These are phyloP conservation scores for Collybia sp. DNA, from an alignment of 768 basidiomycete genomes.

Conservation along the genomic window DNA sequence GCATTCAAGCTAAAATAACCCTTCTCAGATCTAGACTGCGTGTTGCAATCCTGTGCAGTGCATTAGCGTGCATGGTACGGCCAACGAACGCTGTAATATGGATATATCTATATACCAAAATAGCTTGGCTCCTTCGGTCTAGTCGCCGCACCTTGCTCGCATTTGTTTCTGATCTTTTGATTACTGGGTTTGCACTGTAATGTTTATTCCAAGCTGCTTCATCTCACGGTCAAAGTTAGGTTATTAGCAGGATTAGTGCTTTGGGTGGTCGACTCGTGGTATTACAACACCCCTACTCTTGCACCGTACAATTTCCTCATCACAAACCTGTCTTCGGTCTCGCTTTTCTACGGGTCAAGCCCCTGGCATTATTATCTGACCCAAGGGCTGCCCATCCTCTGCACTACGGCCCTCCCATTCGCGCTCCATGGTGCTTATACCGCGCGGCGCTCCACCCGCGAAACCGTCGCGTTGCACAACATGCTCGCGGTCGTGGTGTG, in stretches of 20 bases:
- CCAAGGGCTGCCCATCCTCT: constrained; percentile 83
- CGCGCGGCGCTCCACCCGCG: constrained; percentile 15
- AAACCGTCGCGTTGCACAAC: constrained; percentile 26
- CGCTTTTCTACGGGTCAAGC: constrained; percentile 87
- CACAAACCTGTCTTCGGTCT: constrained; percentile 81
- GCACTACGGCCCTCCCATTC: constrained; percentile 71
- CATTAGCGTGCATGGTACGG: constrained; percentile 76
- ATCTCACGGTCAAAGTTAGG: constrained; percentile 13
- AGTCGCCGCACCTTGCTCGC: constrained; percentile 21
- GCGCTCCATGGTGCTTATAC: constrained; percentile 54
- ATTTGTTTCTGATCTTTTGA: constrained; percentile 32
- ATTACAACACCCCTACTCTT: constrained; percentile 62
- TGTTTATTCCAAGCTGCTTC: background rate
- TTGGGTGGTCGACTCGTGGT: constrained; percentile 60
- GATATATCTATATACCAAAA: constrained; percentile 58
- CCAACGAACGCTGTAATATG: constrained; percentile 89
- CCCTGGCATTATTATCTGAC: constrained; percentile 87
- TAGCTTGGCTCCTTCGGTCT: constrained; percentile 51
- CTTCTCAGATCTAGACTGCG: constrained; percentile 24
- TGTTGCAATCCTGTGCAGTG: constrained; percentile 53
- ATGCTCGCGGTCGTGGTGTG: constrained; percentile 52
- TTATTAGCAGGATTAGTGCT: constrained; percentile 18
- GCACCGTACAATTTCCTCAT: constrained; percentile 80
- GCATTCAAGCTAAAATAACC: background rate
- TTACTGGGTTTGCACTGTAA: constrained; percentile 40